Evolutionary conservation across 2,329 filamentous ascomycete genomes (phyloP), one percentile per base, ranked within the genome.

Genomic region (Alternaria solani): DNA sequence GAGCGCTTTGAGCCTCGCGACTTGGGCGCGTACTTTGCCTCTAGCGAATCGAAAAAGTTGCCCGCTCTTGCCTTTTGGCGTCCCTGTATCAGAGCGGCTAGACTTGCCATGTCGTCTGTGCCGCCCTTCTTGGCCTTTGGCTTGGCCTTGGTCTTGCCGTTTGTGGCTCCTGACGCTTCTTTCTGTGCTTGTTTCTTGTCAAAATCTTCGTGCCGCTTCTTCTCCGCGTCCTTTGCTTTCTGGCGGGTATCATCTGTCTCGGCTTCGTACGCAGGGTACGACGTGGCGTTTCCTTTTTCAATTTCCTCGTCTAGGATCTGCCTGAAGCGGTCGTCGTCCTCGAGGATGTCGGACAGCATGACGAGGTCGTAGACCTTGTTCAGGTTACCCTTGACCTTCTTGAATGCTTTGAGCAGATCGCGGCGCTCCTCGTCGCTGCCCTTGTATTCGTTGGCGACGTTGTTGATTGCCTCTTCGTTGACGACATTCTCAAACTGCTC

Each of bases 261-360:
- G 26, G 89, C 85, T 2, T 86, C 87, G 75, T 96, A 99, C 5
- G 85, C 84, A 20, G 85, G 81, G 76, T 88, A 94, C 0, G 82
- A 81, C 43, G 88, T 79, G 0, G 96, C 89, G 38, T 91, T 87
- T 1, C 87, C 87, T 4, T 81, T 84, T 36, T 84, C 82, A 71
- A 99, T 95, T 3, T 93, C 95, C 36, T 88, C 84, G 72, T 96
- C 88, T 55, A 99, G 93, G 44, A 96, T 92, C 16, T 74, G 79
- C 14, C 92, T 86, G 80, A 97, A 97, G 8, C 95, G 85, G 55
- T 91, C 89, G 69, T 99, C 95, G 68, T 99, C 95, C 55, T 91
- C 88, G 2, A 93, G 75, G 9, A 93, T 89, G 72, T 94, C 86
- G 69, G 92, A 96, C 44, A 97, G 84, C 89, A 99, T 96, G 41